Evolutionary conservation across 192 early-diverging fungal genomes (phyloP).

Genomic region (Coemansia erecta): DNA sequence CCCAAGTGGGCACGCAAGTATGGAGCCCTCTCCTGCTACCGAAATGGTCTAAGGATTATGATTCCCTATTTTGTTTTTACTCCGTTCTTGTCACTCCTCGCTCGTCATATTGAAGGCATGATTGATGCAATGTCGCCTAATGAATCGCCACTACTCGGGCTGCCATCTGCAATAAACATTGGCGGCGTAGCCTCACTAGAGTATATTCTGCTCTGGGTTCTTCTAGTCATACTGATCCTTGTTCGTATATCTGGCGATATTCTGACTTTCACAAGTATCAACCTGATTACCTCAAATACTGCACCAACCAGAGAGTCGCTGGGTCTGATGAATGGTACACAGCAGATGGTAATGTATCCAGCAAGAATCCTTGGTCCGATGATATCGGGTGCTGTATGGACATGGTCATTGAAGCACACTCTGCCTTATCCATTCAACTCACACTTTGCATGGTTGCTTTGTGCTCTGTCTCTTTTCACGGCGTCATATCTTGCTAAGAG

Average conservation of each 20-base stretch:
- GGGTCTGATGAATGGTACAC: constrained; percentile 18
- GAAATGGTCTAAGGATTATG: constrained; percentile 17
- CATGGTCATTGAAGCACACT: constrained; percentile 7
- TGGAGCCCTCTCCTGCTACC: constrained; percentile 51
- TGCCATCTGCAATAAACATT: not conserved
- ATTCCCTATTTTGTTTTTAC: constrained; percentile 11
- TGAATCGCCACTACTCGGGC: not conserved
- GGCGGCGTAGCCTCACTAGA: not conserved
- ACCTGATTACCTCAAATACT: constrained; percentile 8
- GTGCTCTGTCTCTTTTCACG: not conserved
- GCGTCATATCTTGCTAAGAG: not conserved
- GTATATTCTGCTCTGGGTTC: constrained; percentile 14
- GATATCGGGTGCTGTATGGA: constrained; percentile 12
- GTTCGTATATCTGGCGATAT: not conserved
- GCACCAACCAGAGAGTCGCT: constrained; percentile 9
- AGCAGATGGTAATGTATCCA: not conserved
- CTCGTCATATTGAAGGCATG: constrained; percentile 6
- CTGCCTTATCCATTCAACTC: constrained; percentile 9
- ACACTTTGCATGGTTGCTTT: constrained; percentile 4
- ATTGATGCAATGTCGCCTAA: not conserved
- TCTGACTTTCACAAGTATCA: constrained; percentile 6
- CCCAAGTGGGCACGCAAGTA: constrained; percentile 45
- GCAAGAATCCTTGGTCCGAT: constrained; percentile 15
- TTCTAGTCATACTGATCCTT: constrained; percentile 11
- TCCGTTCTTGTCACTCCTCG: constrained; percentile 18